Evolutionary conservation across 2,329 filamentous ascomycete genomes (phyloP).

Genomic region (Magnaporthiopsis poae): DNA sequence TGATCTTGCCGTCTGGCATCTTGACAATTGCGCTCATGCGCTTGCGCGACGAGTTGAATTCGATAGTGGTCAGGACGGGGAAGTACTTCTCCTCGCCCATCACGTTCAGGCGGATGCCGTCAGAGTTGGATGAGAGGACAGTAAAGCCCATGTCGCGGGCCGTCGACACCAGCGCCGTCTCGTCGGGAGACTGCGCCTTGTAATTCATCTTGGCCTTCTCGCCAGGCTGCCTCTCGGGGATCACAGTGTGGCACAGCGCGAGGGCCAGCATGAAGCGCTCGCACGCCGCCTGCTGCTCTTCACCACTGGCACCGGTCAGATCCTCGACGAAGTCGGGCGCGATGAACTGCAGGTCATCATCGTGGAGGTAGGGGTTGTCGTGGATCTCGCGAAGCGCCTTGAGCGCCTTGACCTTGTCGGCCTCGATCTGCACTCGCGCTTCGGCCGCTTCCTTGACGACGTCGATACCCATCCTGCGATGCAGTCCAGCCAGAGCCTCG

Average conservation of each 20-base stretch:
- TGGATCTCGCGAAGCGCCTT: slow-evolving; percentile 64
- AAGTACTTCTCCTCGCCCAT: slow-evolving; percentile 79
- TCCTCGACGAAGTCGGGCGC: slow-evolving; percentile 83
- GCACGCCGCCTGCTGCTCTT: slow-evolving; percentile 66
- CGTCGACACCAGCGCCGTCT: slow-evolving; percentile 86
- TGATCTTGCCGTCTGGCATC: slow-evolving; percentile 83
- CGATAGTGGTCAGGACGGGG: slow-evolving; percentile 82
- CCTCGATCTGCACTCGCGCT: slow-evolving; percentile 67
- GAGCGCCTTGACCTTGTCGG: slow-evolving; percentile 64
- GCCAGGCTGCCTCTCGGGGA: slow-evolving; percentile 81
- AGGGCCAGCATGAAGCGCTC: slow-evolving; percentile 89
- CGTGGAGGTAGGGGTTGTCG: slow-evolving; percentile 81
- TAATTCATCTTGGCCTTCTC: slow-evolving; percentile 85
- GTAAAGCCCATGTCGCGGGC: slow-evolving; percentile 93
- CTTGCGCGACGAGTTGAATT: slow-evolving; percentile 95
- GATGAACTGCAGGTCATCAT: slow-evolving; percentile 84
- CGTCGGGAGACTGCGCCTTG: slow-evolving; percentile 94
- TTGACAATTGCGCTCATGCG: slow-evolving; percentile 94
- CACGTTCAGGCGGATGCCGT: slow-evolving; percentile 77
- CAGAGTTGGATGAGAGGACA: slow-evolving; percentile 67
- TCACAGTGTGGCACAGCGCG: slow-evolving; percentile 92
- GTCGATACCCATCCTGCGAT: slow-evolving; percentile 78
- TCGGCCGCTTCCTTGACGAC: slow-evolving; percentile 69
- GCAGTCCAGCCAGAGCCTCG: slow-evolving; percentile 92
- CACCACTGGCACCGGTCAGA: slow-evolving; percentile 64